These are phyloP conservation scores for Acacia concinna DNA, from an alignment of 331 rosid species.

Conservation along the genomic window DNA sequence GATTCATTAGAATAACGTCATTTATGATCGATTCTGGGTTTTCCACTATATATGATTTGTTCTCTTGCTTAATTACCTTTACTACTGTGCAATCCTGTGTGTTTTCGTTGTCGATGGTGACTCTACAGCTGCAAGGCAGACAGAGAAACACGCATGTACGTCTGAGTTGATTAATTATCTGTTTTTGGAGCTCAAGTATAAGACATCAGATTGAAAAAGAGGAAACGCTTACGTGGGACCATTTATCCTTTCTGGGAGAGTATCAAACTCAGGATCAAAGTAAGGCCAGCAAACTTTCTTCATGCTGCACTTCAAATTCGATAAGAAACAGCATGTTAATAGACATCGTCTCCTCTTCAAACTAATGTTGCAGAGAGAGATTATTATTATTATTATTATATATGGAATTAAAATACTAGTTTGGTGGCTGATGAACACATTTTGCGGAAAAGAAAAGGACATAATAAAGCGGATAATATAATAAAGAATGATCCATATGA, in stretches of 20 bases:
- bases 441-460: background rate
- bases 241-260: conserved; percentile 58
- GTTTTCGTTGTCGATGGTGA: conserved; percentile 64
- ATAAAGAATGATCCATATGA: background rate
- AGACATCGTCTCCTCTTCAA: background rate
- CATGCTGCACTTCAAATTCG: conserved; percentile 45
- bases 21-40: background rate
- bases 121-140: conserved; percentile 52
- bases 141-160: background rate
- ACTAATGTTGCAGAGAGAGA: too few relatives aligned
- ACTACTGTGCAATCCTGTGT: conserved; percentile 68
- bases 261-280: conserved; percentile 78
- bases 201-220: background rate
- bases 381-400: too few relatives aligned
- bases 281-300: conserved; percentile 67
- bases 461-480: background rate
- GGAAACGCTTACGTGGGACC: conserved; percentile 63
- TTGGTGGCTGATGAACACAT: background rate
- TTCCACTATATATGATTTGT: background rate
- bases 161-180: background rate
- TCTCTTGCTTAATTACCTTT: conserved; percentile 41
- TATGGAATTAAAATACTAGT: background rate
- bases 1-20: background rate
- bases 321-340: background rate
- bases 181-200: background rate